Percentiles rank a stretch among this genome's conserved stretches.
Conservation (phyloP, 352 stramenopile species). For the Globisporangium iwayamae region DNA sequence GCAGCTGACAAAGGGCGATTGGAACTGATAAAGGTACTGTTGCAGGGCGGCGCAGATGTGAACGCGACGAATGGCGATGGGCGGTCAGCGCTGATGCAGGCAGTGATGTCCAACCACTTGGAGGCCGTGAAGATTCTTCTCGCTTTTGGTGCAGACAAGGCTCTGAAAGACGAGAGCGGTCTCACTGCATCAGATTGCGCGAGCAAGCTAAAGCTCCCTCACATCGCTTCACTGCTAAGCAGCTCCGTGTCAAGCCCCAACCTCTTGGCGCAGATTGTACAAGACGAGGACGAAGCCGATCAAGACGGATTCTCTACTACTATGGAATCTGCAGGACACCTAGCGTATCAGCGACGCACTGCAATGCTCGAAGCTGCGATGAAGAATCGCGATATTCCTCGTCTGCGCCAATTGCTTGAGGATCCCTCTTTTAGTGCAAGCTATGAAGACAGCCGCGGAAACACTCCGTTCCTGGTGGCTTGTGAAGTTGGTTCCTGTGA, state of each 20-base stretch:
- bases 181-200: slow-evolving; percentile 38
- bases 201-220: slow-evolving; percentile 19
- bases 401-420: slow-evolving; percentile 33
- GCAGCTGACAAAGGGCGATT: slow-evolving; percentile 50
- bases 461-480: slow-evolving; percentile 39
- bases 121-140: slow-evolving; percentile 36
- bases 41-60: slow-evolving; percentile 33
- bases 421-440: slow-evolving; percentile 38
- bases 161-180: slow-evolving; percentile 21
- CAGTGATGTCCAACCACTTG: slow-evolving; percentile 35
- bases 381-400: slow-evolving; percentile 22
- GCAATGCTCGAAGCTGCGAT: slow-evolving; percentile 40
- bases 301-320: neutral
- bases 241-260: slow-evolving; percentile 18
- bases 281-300: slow-evolving; percentile 33
- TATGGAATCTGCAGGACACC: neutral
- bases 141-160: slow-evolving; percentile 34
- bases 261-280: slow-evolving; percentile 31
- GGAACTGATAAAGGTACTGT: slow-evolving; percentile 31
- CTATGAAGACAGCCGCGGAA: slow-evolving; percentile 39
- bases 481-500: slow-evolving; percentile 22
- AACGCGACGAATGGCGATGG: slow-evolving; percentile 23
- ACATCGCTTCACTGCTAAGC: slow-evolving; percentile 31
- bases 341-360: slow-evolving; percentile 14
- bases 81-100: slow-evolving; percentile 48